These are phyloP conservation scores for Zasmidium angulare DNA, from an alignment of 2,329 filamentous ascomycete species.

Conservation along the genomic window DNA sequence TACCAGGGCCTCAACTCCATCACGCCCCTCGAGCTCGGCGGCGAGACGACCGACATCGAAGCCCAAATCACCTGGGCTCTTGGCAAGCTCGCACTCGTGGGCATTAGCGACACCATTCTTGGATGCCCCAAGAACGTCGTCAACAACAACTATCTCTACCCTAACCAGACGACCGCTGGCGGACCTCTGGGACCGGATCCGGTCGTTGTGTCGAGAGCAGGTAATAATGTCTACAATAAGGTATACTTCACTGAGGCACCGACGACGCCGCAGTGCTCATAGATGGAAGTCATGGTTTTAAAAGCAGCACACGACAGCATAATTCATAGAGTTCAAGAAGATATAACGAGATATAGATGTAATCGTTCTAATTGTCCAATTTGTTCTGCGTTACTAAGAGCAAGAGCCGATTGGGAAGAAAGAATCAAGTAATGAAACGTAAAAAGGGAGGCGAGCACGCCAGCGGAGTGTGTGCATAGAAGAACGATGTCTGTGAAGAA, in stretches of 20 bases:
- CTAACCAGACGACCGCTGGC: slow-evolving; percentile 29
- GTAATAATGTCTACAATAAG: slow-evolving; percentile 40
- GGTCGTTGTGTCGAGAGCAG: slow-evolving; percentile 27
- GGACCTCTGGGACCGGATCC: slow-evolving; percentile 33
- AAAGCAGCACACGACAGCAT: no score
- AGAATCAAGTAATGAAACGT: no score
- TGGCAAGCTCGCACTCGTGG: slow-evolving; percentile 31
- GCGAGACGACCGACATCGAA: slow-evolving; percentile 23
- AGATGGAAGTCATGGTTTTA: no score
- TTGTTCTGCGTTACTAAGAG: no score
- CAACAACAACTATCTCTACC: slow-evolving; percentile 33
- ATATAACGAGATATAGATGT: no score
- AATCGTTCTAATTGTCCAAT: no score
- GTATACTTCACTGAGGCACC: slow-evolving; percentile 34
- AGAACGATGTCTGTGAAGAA: no score
- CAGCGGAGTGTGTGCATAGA: no score
- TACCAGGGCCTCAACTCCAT: slow-evolving; percentile 39
- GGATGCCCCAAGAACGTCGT: slow-evolving; percentile 34
- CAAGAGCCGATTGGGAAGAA: no score
- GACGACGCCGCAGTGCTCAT: slow-evolving; percentile 18
- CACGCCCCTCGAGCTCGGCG: slow-evolving; percentile 34
- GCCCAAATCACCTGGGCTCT: slow-evolving; percentile 33
- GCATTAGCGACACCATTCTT: slow-evolving; percentile 32
- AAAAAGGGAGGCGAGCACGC: no score
- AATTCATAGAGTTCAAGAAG: no score